Evolutionary conservation across 208 protist species (phyloP), one percentile per base, ranked within the genome.

Genomic region (Wallacemonas collosoma): DNA sequence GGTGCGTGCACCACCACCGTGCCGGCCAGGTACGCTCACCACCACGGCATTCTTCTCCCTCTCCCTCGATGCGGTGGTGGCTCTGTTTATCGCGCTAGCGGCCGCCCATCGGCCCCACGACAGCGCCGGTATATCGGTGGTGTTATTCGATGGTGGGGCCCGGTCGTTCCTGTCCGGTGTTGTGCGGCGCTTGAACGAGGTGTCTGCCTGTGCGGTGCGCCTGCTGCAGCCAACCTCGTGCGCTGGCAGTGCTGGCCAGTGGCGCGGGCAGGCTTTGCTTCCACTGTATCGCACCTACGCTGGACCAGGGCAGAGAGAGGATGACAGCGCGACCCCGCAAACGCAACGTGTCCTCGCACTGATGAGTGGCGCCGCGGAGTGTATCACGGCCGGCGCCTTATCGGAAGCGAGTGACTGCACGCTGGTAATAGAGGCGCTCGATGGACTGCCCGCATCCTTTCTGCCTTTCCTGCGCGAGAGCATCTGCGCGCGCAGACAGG

Each of bases 41-140:
- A 63, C 43, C 1, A 75, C 70, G 2, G 50, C 45, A 2, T 68
- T 77, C 41, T 80, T 81, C 43, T 77, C 56, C 26, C 40, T 73
- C 50, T 86, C 84, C 12, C 76, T 88, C 2, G 87, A 89, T 60
- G 75, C 75, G 14, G 64, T 86, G 2, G 70, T 88, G 38, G 73
- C 79, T 0, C 17, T 76, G 9, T 77, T 86, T 40, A 50, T 84
- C 41, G 68, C 79, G 3, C 63, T 88, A 17, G n/a, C 78, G 41
- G 82, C 80, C 9, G 83, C 81, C n/a, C 82, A 83, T 62, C 5
- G 70, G 41, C 5, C 61, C 6, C 76, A 73, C 8, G 62, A 58
- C 12, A 51, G 8, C 35, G 38, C n/a, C 1, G 79, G 73, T 0
- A 65, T 85, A 64, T 75, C 78, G 35, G 47, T 86, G 45, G 68